Evolutionary conservation across 495 filamentous ascomycete species (phyloP), one percentile per base, ranked within the genome.

Genomic region (Aspergillus wentii): DNA sequence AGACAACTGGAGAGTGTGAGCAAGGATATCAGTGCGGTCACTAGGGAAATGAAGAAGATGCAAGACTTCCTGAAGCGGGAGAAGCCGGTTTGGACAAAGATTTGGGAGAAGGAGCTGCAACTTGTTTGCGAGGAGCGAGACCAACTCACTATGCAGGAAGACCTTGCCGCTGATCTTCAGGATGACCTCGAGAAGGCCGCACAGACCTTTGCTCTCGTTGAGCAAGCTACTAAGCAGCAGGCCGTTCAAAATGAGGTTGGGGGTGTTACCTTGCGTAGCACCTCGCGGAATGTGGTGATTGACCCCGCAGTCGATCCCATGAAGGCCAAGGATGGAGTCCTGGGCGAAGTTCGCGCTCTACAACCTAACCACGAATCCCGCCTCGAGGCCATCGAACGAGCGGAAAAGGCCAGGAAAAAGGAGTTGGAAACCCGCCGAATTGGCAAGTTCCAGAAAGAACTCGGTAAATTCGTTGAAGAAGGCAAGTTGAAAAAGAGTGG

Each of bases 21-120:
- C 40, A 91, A 90, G 51, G 91, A 95, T 47, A 86, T 97, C 40
- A 80, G 83, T 41, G 56, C 68, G 39, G 82, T 88, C 9, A 86
- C 82, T 34, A 75, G 85, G 43, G 88, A 96, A 51, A 81, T 99
- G 28, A 95, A 88, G 78, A 90, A 88, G 68, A 86, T 97, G 80
- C 81, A 92, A 47, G 89, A 94, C 26, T 95, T 84, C 69, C 74
- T 97, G 57, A 83, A 82, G 48, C 74, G 74, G 17, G 92, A 99
- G 74, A 94, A 94, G 62, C 92, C 92, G 0, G 66, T 95, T 30
- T 99, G 92, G 88, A 94, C 85, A 17, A 95, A 95, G 73, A 92
- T 97, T 42, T 97, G 94, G 92, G 89, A 96, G 74, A 85, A 88
- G 62, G 89, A 97, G 52, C 69, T 99, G 31, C 82, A 95, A 59